phyloP scores from a whole-genome alignment of 2,329 filamentous ascomycete species.

The Graphiopsis chlorocephala region DNA sequence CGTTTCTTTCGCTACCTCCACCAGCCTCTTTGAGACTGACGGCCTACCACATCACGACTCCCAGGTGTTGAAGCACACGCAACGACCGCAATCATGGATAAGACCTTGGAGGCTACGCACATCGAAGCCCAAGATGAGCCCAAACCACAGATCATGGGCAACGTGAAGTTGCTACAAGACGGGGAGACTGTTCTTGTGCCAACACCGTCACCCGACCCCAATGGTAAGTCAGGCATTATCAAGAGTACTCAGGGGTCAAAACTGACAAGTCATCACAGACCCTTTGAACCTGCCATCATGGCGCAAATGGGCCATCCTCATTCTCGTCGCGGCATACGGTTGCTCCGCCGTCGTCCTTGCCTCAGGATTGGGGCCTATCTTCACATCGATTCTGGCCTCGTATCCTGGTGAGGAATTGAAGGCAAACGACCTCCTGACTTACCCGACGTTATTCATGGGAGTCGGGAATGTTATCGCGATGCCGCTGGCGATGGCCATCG shows the following conservation, averaged over 20 bases:
- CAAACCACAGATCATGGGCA: conserved; percentile 2
- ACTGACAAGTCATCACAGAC: conserved; percentile 25
- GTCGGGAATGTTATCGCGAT: conserved; percentile 37
- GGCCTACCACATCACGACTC: neutral
- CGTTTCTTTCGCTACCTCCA: neutral
- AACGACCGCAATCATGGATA: neutral
- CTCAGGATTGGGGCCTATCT: conserved; percentile 18
- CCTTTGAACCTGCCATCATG: conserved; percentile 40
- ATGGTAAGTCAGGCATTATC: neutral
- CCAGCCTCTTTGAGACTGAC: neutral
- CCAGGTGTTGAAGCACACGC: neutral
- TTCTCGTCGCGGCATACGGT: conserved; percentile 38
- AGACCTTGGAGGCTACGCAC: neutral
- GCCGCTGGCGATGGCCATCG: conserved; percentile 32
- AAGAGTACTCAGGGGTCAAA: neutral
- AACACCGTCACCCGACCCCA: conserved; percentile 12
- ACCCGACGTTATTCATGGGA: conserved; percentile 35
- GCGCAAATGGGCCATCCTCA: conserved; percentile 37
- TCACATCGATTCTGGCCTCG: conserved; percentile 7
- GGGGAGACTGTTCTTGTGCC: conserved; percentile 9
- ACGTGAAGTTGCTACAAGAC: conserved; percentile 4
- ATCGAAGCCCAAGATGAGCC: neutral
- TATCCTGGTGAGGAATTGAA: conserved; percentile 18
- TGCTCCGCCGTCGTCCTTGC: conserved; percentile 38
- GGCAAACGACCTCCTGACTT: conserved; percentile 37